These are phyloP conservation scores for Gossypium longicalyx DNA, from an alignment of 345 rosid species.

Conservation along the genomic window DNA sequence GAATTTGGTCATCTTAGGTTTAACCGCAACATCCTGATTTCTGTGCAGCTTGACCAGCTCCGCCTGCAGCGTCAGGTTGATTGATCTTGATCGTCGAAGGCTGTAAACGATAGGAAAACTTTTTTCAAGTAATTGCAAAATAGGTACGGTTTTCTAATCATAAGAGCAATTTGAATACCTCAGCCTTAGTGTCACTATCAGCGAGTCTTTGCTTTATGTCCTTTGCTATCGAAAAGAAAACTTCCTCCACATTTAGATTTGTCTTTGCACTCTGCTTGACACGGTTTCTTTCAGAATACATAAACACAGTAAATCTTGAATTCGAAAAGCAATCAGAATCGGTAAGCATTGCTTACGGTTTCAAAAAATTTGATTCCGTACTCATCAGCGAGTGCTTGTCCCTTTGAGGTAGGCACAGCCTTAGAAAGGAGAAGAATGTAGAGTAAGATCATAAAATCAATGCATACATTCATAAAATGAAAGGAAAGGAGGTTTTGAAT, in stretches of 20 bases:
- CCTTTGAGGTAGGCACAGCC: conserved; percentile 86
- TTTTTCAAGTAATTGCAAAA: not conserved
- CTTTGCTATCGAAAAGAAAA: conserved; percentile 89
- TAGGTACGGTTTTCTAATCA: not conserved
- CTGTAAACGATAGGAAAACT: conserved; percentile 28
- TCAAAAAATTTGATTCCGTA: conserved; percentile 97
- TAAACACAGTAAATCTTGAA: not conserved
- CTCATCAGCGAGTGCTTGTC: conserved; percentile 98
- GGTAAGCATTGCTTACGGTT: conserved; percentile 51
- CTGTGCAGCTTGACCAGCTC: conserved; percentile 60
- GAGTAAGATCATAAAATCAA: too few relatives aligned
- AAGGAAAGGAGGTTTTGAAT: too few relatives aligned
- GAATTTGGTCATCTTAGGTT: conserved; percentile 16
- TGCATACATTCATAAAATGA: too few relatives aligned
- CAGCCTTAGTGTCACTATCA: conserved; percentile 68
- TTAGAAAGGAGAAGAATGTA: too few relatives aligned
- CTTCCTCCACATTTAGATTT: conserved; percentile 86
- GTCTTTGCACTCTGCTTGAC: conserved; percentile 89
- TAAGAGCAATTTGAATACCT: conserved; percentile 38
- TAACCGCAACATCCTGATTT: conserved; percentile 80
- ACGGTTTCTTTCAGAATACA: conserved; percentile 18
- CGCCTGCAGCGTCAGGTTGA: conserved; percentile 56
- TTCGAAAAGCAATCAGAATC: not conserved
- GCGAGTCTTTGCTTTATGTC: conserved; percentile 92
- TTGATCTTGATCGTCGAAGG: conserved; percentile 74